Conservation (phyloP, 2,329 filamentous ascomycete species). For the Verticillium longisporum region DNA sequence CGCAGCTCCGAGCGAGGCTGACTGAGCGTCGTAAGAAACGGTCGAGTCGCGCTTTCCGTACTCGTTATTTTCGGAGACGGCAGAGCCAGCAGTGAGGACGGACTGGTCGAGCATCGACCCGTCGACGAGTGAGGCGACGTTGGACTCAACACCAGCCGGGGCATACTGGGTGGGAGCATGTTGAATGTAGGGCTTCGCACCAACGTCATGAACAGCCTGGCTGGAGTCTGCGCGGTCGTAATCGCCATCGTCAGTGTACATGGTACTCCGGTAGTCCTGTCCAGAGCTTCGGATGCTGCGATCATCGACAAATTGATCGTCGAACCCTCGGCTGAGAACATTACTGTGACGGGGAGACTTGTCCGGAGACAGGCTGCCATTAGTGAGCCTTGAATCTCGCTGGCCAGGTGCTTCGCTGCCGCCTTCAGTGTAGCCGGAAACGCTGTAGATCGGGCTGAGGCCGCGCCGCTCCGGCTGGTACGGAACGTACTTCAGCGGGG, state of each 20-base stretch:
- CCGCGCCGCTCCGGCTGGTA: constrained; percentile 64
- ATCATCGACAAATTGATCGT: constrained; percentile 49
- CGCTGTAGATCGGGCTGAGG: constrained; percentile 85
- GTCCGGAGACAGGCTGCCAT: constrained; percentile 56
- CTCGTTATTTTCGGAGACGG: constrained; percentile 30
- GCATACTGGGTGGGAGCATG: constrained; percentile 36
- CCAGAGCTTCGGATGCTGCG: constrained; percentile 45
- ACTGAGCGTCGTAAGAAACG: constrained; percentile 23
- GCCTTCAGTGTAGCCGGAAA: constrained; percentile 76
- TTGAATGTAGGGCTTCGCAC: constrained; percentile 69
- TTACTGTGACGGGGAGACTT: constrained; percentile 42
- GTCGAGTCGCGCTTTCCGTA: constrained; percentile 33
- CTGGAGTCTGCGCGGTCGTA: constrained; percentile 55
- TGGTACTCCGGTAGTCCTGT: constrained; percentile 46
- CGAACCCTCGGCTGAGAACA: constrained; percentile 40
- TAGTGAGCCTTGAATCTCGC: constrained; percentile 47
- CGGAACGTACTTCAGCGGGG: constrained; percentile 58
- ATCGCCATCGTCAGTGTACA: constrained; percentile 47
- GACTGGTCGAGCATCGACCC: constrained; percentile 66
- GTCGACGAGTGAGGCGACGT: constrained; percentile 78
- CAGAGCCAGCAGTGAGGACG: constrained; percentile 47
- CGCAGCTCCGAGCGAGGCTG: constrained; percentile 19
- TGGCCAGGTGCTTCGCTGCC: constrained; percentile 51
- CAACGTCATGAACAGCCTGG: constrained; percentile 64
- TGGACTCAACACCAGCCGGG: constrained; percentile 72